Evolutionary conservation across 2,329 filamentous ascomycete genomes (phyloP).

Genomic region (Grosmannia serpens): DNA sequence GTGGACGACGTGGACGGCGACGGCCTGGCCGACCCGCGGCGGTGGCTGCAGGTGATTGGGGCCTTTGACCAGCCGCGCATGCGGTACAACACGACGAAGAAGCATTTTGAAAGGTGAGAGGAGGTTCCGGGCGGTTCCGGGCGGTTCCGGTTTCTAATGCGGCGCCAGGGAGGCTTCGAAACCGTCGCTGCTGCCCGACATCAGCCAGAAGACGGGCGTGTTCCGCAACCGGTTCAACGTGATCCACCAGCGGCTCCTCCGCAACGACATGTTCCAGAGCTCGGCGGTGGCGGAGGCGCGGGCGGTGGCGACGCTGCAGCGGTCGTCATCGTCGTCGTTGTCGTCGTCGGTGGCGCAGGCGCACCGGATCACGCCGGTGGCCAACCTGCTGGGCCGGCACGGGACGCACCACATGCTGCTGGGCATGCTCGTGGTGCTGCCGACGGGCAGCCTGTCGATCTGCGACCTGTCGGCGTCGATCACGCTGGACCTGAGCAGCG

Average conservation of each 20-base stretch:
- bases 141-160: too few relatives aligned
- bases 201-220: conserved; percentile 69
- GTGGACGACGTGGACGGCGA: conserved; percentile 50
- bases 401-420: conserved; percentile 78
- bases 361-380: conserved; percentile 82
- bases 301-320: conserved; percentile 37
- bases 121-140: not conserved
- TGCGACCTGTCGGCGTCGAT: conserved; percentile 86
- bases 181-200: conserved; percentile 61
- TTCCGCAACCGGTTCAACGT: conserved; percentile 89
- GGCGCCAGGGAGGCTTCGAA: conserved; percentile 49
- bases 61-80: conserved; percentile 79
- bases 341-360: conserved; percentile 28
- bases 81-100: conserved; percentile 67
- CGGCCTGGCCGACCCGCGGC: conserved; percentile 54
- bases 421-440: conserved; percentile 68
- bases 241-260: conserved; percentile 80
- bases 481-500: conserved; percentile 67
- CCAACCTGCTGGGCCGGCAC: conserved; percentile 63
- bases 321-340: conserved; percentile 40
- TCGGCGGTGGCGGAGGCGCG: conserved; percentile 58
- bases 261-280: conserved; percentile 86
- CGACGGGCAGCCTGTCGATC: conserved; percentile 70
- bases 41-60: conserved; percentile 73
- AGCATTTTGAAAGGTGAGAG: conserved; percentile 74